Evolutionary conservation across 2,329 filamentous ascomycete species (phyloP), one percentile per base, ranked within the genome.

Genomic region (Alternaria sp.): DNA sequence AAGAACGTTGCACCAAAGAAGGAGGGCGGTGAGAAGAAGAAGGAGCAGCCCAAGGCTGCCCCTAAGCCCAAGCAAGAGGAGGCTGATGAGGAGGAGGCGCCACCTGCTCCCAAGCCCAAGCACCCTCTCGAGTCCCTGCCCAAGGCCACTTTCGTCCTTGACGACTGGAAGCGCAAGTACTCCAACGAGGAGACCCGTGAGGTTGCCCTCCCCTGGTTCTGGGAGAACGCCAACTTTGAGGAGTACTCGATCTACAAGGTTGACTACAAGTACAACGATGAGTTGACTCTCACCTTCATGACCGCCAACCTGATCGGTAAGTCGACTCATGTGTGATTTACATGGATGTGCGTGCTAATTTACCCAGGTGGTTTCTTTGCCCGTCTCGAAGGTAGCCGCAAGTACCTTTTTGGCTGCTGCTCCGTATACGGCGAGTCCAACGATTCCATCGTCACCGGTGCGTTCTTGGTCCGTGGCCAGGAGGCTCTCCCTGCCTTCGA

Each of bases 131-230:
- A 97, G 80, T 80, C 87, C 69, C 90, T 98, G 55, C 88, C 89
- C 75, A 90, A 89, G 79, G 84, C 95, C 62, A 88, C 89, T 58
- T 86, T 97, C 77, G 85, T 90, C 71, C 86, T 99, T 57, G 95
- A 99, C 78, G 95, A 99, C 83, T 97, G 90, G 91, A 99, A 99
- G 90, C 93, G 95, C 78, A 89, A 92, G 81, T 99, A 96, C 88
- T 99, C 95, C 76, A 99, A 99, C 88, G 87, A 90, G 79, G 92
- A 97, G 66, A 93, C 91, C 71, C 86, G 87, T 57, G 84, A 88
- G 66, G 89, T 85, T 66, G 92, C 94, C 73, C 84, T 98, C 75
- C 93, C 94, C 80, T 98, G 91, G 90, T 98, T 99, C 89, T 99
- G 94, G 94, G 89, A 97, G 84, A 92, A 96, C 81, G 87, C 88